Conservation (phyloP, 257 asterid species). For the Capsicum rhomboideum region DNA sequence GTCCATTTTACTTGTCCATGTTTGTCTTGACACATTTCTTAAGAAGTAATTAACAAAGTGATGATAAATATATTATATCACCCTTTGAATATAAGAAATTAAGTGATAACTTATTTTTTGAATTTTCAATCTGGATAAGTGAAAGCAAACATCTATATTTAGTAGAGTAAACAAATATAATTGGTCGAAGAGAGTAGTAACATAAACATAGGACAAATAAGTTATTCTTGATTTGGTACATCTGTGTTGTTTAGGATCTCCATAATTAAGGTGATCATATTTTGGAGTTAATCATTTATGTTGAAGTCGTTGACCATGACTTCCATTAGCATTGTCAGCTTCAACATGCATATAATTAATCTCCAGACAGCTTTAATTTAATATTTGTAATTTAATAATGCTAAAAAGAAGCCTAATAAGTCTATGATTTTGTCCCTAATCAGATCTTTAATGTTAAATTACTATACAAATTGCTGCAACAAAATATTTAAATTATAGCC, state of each 20-base stretch:
- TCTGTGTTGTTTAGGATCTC: not conserved
- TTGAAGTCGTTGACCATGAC: conserved; percentile 1
- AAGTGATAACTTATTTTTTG: not conserved
- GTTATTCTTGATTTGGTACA: not conserved
- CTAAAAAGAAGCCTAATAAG: not conserved
- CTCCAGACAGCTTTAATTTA: not conserved
- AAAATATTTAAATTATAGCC: not conserved
- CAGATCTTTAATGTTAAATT: not conserved
- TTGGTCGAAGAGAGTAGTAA: not conserved
- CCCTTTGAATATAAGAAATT: no score
- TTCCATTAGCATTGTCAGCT: not conserved
- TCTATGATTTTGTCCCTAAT: not conserved
- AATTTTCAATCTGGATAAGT: not conserved
- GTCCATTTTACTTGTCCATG: no score
- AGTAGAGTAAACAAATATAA: not conserved
- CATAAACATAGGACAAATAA: not conserved
- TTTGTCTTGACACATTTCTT: no score
- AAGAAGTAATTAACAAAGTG: no score
- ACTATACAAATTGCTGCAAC: not conserved
- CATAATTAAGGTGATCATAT: not conserved
- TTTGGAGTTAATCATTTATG: not conserved
- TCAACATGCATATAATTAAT: not conserved
- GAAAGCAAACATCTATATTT: no score
- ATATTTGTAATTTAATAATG: not conserved
- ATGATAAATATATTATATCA: no score